A percentile compares a stretch with the other conserved stretches of the same genome.
Evolutionary conservation across 108 stramenopile genomes (phyloP).

Genomic region (Chaetoceros muelleri): DNA sequence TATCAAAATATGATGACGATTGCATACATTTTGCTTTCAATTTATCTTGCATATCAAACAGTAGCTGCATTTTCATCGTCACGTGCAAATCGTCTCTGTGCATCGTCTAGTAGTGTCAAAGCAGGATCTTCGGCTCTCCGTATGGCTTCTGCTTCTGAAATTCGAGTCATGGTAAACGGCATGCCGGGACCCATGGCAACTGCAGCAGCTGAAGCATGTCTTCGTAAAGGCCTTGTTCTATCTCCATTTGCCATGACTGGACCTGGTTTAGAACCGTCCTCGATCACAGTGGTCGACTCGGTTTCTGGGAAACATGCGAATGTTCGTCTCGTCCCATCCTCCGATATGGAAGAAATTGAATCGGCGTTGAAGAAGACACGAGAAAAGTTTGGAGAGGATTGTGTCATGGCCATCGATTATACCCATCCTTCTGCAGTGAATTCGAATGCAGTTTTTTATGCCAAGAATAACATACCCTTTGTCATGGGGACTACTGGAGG

Average conservation of each 20-base stretch:
- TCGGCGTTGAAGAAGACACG: constrained; percentile 46
- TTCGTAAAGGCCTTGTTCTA: constrained; percentile 74
- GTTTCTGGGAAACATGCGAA: constrained; percentile 50
- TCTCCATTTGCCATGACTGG: constrained; percentile 87
- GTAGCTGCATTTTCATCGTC: background rate
- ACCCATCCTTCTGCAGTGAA: constrained; percentile 96
- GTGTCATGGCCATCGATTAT: constrained; percentile 90
- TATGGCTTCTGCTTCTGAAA: constrained; percentile 9
- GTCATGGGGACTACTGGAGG: constrained; percentile 96
- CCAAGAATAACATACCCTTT: constrained; percentile 70
- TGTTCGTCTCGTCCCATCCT: constrained; percentile 63
- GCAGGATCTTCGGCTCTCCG: constrained; percentile 20
- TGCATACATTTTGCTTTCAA: too few relatives aligned
- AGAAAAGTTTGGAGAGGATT: constrained; percentile 33
- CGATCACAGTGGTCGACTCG: constrained; percentile 56
- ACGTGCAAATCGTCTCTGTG: background rate
- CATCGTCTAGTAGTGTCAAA: constrained; percentile 7
- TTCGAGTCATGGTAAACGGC: constrained; percentile 82
- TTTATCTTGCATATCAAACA: background rate
- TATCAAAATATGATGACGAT: too few relatives aligned
- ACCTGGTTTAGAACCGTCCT: constrained; percentile 54
- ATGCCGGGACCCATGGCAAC: constrained; percentile 95
- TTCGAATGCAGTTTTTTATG: constrained; percentile 85
- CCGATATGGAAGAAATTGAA: constrained; percentile 42
- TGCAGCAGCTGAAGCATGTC: constrained; percentile 89